phyloP scores from a whole-genome alignment of 1,284 basidiomycete species.

The Cystobasidium pallidum region DNA sequence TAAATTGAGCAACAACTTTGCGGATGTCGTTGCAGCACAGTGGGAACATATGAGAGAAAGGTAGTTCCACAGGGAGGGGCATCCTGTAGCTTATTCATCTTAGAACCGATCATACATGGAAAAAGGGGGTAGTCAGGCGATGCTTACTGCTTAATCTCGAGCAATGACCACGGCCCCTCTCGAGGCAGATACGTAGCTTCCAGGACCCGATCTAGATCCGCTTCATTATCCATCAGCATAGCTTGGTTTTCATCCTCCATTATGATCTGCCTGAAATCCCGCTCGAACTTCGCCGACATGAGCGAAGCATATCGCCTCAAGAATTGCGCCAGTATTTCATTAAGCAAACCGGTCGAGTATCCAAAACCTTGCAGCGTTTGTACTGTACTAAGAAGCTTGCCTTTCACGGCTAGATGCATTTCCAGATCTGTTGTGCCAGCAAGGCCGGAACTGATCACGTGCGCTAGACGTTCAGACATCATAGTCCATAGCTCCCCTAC shows the following conservation, averaged over 20 bases:
- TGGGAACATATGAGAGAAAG: slow-evolving; percentile 95
- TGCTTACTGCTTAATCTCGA: slow-evolving; percentile 47
- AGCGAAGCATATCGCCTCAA: slow-evolving; percentile 89
- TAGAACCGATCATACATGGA: not conserved
- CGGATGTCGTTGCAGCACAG: slow-evolving; percentile 95
- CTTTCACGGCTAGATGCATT: slow-evolving; percentile 80
- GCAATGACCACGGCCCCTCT: slow-evolving; percentile 57
- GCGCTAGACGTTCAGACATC: slow-evolving; percentile 75
- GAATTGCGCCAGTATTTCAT: slow-evolving; percentile 79
- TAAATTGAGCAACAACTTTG: slow-evolving; percentile 92
- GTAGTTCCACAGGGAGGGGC: slow-evolving; percentile 73
- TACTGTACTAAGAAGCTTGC: slow-evolving; percentile 80
- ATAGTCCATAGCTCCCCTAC: slow-evolving; percentile 97
- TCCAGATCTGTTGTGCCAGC: slow-evolving; percentile 79
- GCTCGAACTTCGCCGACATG: slow-evolving; percentile 78
- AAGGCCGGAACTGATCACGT: slow-evolving; percentile 74
- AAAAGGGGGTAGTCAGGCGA: not conserved
- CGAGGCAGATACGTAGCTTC: slow-evolving; percentile 83
- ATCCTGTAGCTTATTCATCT: slow-evolving; percentile 60
- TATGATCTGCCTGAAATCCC: slow-evolving; percentile 85
- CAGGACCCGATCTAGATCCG: slow-evolving; percentile 76
- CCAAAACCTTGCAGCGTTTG: slow-evolving; percentile 91
- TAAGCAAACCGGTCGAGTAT: slow-evolving; percentile 80
- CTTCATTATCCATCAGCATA: slow-evolving; percentile 76
- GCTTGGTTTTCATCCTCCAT: slow-evolving; percentile 86